phyloP scores from a whole-genome alignment of 2,329 filamentous ascomycete species.

The Arachnomyces sp. region DNA sequence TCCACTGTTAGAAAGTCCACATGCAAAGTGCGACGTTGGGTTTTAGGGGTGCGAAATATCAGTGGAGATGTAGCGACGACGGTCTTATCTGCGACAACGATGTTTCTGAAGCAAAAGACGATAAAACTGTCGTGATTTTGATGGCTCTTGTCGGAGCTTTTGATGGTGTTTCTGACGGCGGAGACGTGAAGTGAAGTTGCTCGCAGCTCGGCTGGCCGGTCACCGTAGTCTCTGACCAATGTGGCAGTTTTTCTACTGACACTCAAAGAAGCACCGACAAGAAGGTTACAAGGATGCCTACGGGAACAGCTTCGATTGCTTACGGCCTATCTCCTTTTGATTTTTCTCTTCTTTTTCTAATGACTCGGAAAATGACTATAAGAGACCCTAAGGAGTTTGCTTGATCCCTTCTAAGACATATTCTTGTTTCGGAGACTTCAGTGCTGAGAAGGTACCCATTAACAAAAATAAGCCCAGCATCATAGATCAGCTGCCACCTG shows the following conservation, averaged over 20 bases:
- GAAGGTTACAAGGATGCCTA: too few species aligned
- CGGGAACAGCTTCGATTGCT: too few species aligned
- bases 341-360: too few species aligned
- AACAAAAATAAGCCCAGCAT: neutral
- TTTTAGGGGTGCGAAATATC: conserved; percentile 22
- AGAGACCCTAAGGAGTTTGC: too few species aligned
- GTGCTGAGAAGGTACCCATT: too few species aligned
- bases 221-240: conserved; percentile 26
- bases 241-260: conserved; percentile 19
- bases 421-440: too few species aligned
- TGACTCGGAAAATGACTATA: too few species aligned
- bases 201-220: conserved; percentile 17
- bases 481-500: neutral
- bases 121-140: conserved; percentile 28
- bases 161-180: conserved; percentile 35
- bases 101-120: conserved; percentile 23
- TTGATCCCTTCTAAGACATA: too few species aligned
- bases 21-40: conserved; percentile 23
- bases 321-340: too few species aligned
- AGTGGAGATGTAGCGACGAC: conserved; percentile 20
- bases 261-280: neutral
- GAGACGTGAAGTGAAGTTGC: conserved; percentile 25
- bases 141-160: conserved; percentile 32
- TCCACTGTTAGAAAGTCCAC: conserved; percentile 35
- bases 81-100: conserved; percentile 18